Percentiles rank a stretch among this genome's conserved stretches.
These are phyloP conservation scores for Suhomyces bolitotheri DNA, from an alignment of 1,139 yeast genomes.

Conservation along the genomic window DNA sequence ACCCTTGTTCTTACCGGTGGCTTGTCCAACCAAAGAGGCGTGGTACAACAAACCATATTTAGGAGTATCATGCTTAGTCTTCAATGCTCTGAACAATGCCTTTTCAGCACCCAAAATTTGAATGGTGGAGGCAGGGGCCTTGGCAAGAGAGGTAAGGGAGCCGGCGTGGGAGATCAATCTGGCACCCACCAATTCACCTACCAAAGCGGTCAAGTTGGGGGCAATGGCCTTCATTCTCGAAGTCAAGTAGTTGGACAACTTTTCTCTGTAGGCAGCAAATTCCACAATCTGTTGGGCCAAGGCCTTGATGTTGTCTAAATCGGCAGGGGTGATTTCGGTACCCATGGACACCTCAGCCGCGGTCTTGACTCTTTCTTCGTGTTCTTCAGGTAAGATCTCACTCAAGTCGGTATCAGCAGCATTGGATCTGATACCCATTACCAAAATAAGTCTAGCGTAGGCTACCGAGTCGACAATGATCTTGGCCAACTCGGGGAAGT, in stretches of 20 bases:
- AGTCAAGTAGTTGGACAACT: conserved; percentile 81
- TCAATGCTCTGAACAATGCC: conserved; percentile 96
- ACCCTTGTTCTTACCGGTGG: conserved; percentile 96
- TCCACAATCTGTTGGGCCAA: conserved; percentile 95
- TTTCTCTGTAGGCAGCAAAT: conserved; percentile 92
- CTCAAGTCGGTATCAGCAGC: conserved; percentile 89
- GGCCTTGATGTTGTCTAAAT: conserved; percentile 79
- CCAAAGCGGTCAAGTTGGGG: conserved; percentile 92
- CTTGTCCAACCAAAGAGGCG: conserved; percentile 95
- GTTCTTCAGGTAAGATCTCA: conserved; percentile 88
- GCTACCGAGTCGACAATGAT: conserved; percentile 94
- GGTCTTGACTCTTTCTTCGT: conserved; percentile 77
- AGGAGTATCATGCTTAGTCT: conserved; percentile 98
- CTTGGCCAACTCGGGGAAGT: conserved; percentile 98
- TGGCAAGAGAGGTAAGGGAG: conserved; percentile 90
- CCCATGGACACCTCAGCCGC: conserved; percentile 99
- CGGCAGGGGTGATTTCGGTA: conserved; percentile 89
- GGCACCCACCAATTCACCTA: conserved; percentile 98
- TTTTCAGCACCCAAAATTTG: conserved; percentile 99
- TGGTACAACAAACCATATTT: conserved; percentile 97
- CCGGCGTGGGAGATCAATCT: conserved; percentile 98
- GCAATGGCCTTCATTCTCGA: conserved; percentile 98
- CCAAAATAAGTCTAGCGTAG: conserved; percentile 85
- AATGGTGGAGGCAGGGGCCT: conserved; percentile 98
- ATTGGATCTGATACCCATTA: conserved; percentile 93